Percentiles rank a stretch among this genome's conserved stretches.
These are phyloP conservation scores for Penicillium sp. DNA, from an alignment of 2,329 filamentous ascomycete genomes.

Conservation along the genomic window DNA sequence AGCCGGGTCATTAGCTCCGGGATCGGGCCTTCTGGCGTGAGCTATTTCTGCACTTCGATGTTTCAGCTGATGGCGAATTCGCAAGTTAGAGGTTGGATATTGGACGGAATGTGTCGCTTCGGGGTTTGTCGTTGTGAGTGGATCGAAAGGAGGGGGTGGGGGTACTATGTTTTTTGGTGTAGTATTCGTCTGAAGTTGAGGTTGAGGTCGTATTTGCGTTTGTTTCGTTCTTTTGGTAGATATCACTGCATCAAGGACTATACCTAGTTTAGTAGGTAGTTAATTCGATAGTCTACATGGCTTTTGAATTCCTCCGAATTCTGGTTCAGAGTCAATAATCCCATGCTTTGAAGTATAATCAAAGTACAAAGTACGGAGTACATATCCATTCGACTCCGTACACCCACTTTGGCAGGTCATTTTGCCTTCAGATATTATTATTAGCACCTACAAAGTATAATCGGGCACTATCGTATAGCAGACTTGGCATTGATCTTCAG, in stretches of 20 bases:
- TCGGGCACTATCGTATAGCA: background rate
- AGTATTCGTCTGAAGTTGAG: background rate
- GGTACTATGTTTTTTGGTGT: background rate
- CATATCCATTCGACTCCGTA: background rate
- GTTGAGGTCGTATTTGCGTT: background rate
- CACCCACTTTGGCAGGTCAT: background rate
- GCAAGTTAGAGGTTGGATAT: background rate
- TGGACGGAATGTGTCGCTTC: background rate
- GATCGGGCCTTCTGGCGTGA: conserved; percentile 8
- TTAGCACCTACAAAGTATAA: background rate
- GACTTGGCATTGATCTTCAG: conserved; percentile 2
- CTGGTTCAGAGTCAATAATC: background rate
- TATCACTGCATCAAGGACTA: background rate
- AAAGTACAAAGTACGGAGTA: background rate
- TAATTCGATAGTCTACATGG: background rate
- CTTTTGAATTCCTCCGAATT: background rate
- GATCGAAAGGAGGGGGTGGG: background rate
- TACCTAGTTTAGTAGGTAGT: background rate
- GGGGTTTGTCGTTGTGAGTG: background rate
- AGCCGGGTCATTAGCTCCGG: conserved; percentile 3
- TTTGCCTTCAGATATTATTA: background rate
- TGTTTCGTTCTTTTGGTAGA: background rate
- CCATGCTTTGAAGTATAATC: background rate
- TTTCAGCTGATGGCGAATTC: background rate
- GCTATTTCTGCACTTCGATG: background rate